Base-by-base conservation (phyloP, 495 filamentous ascomycete genomes). In the Annulohypoxylon maeteangense region DNA sequence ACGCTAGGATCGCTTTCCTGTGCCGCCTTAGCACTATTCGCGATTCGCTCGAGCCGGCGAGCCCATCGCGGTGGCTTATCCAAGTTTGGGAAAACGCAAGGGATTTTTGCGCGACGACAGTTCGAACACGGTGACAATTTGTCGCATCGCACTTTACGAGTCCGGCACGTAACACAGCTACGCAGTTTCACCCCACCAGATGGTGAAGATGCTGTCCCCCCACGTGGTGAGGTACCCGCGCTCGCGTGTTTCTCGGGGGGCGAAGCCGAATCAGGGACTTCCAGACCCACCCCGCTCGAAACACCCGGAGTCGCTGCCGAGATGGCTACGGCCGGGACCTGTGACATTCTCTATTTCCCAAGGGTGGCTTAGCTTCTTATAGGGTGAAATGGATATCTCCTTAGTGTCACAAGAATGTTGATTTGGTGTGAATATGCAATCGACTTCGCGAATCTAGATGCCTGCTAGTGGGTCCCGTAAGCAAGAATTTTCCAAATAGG, bases 141-240 rank as follows among this genome's bases (percentile, higher is more conserved):
- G 71, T 90, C 85, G 70, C 88, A 90, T 50, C 86, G 85, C 18
- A 90, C 88, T 66, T 90, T 90, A 18, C 88, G 85, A 12, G 76
- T 79, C 8, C 88, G 80, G 69, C 88, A 90, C 44, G 83, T 79
- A 20, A 85, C 78, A 44, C 88, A 90, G 65, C 87, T 88, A 34
- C 87, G 85, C 47, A 69, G 72, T 67, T 87, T 87, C 20, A 75
- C 67, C 8, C 10, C 32, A 27, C 10, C 20, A 0, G 34, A 34
- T 4, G 54, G 32, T 7, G 54, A 40, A 14, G 54, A 23, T 25
- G 45, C 31, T 4, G 34, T 11, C 27, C 32, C 64, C 12, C 22
- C 23, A 16, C 55, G 18, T 44, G 32, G n/a, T 22, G 47, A 53
- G 7, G 55, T 8, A 3, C 42, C 42, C 16, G 29, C 25, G 12